Evolutionary conservation across 176 grass and related monocot genomes (phyloP), one percentile per base, ranked within the genome.

Genomic region (Rhipidocladum racemiflorum): DNA sequence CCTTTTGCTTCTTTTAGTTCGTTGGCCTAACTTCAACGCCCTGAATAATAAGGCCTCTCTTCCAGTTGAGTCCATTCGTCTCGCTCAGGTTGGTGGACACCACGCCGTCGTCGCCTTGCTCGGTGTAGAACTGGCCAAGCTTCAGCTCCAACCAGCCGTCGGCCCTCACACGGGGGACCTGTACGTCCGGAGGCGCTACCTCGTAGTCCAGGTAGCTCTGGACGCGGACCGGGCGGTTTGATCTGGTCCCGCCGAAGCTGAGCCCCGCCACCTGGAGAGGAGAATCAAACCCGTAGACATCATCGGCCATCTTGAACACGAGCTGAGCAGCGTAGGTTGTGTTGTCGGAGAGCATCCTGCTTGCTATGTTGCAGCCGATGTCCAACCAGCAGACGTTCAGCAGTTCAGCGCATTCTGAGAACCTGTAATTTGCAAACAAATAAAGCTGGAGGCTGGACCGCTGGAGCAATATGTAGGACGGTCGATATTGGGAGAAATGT

Each of bases 1-100:
- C 36, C 36, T 6, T 38, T 7, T 6, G 0, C 36, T 7, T 38
- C 36, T 11, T 2, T 43, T 9, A 43, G 9, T 71, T 44, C 74
- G 87, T 93, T 28, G 65, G 84, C 54, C 89, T 91, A 16, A 91
- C 84, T 62, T 97, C 91, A 44, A 97, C 89, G n/a, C 94, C 94
- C 56, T 89, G 73, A 24, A 97, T 23, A 71, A 89, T 80, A 29
- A 97, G 68, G 11, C 88, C 91, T 2, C 28, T 78, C 89, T 93
- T 97, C 87, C 85, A 88, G 12, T 86, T 11, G 2, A 61, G 9
- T 0, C 77, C 78, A 17, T 67, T 53, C 6, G 74, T 61, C 61
- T 97, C 94, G 54, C 10, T 60, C 21, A 97, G 68, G 40, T 68
- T 80, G 56, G 89, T 74, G 27, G 74, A 55, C 4, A 85, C 84